These are phyloP conservation scores for Calycina marina DNA, from an alignment of 2,329 filamentous ascomycete species.

Conservation along the genomic window DNA sequence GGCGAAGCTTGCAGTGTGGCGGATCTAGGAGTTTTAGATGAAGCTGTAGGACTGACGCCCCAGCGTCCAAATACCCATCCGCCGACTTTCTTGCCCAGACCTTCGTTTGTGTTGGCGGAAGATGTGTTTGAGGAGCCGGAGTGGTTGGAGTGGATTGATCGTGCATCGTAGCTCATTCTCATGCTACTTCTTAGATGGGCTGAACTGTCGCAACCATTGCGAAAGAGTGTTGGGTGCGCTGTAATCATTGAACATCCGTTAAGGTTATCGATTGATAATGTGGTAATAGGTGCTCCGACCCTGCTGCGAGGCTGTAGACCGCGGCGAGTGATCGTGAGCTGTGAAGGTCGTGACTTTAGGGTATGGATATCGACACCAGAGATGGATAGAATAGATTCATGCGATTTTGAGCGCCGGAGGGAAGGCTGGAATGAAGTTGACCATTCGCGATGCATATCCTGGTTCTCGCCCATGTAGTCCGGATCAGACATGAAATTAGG, in stretches of 20 bases:
- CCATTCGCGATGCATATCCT: slow-evolving; percentile 8
- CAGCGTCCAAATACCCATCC: slow-evolving; percentile 52
- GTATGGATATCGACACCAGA: slow-evolving; percentile 83
- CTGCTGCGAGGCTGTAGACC: slow-evolving; percentile 32
- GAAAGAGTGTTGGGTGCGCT: slow-evolving; percentile 39
- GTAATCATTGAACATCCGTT: slow-evolving; percentile 38
- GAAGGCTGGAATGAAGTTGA: slow-evolving; percentile 25
- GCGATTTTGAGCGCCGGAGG: slow-evolving; percentile 56
- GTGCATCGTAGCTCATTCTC: slow-evolving; percentile 18
- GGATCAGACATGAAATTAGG: slow-evolving; percentile 5
- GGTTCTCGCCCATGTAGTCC: too few relatives aligned
- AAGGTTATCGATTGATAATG: slow-evolving; percentile 35
- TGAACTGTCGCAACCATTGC: slow-evolving; percentile 33
- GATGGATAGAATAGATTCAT: slow-evolving; percentile 81
- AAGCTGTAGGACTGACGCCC: slow-evolving; percentile 36
- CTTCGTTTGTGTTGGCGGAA: slow-evolving; percentile 6
- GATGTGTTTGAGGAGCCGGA: slow-evolving; percentile 3
- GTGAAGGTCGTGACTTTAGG: slow-evolving; percentile 58
- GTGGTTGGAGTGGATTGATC: slow-evolving; percentile 21
- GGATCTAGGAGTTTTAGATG: slow-evolving; percentile 10
- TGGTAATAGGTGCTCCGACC: slow-evolving; percentile 28
- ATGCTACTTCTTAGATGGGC: slow-evolving; percentile 42
- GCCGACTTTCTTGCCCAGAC: slow-evolving; percentile 40
- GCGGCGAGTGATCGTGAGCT: slow-evolving; percentile 42
- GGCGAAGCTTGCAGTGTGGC: slow-evolving; percentile 2